Conservation (phyloP, 2,329 filamentous ascomycete genomes). For the Pyrenophora graminea region DNA sequence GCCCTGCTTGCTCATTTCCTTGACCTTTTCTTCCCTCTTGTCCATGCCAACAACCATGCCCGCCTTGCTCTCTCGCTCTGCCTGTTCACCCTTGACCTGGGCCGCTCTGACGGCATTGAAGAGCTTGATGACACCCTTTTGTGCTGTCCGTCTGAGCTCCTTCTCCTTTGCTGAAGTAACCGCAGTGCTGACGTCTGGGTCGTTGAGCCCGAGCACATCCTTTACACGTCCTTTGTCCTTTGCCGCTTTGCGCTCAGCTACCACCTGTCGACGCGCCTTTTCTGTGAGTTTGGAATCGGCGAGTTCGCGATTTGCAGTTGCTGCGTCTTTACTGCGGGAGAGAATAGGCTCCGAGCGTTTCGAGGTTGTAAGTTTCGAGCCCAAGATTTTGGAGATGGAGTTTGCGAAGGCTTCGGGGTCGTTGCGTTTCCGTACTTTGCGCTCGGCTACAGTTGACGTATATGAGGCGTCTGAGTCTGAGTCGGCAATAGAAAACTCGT, state of each 20-base stretch:
- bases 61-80: conserved; percentile 69
- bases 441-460: conserved; percentile 33
- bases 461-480: conserved; percentile 44
- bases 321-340: conserved; percentile 75
- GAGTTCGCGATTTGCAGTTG: conserved; percentile 71
- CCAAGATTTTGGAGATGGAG: conserved; percentile 89
- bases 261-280: conserved; percentile 77
- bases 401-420: conserved; percentile 90
- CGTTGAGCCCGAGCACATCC: conserved; percentile 74
- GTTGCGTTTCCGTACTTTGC: conserved; percentile 78
- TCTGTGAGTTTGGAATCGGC: conserved; percentile 78
- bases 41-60: conserved; percentile 78
- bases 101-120: conserved; percentile 95
- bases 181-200: conserved; percentile 54
- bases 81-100: conserved; percentile 84
- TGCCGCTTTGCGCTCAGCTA: conserved; percentile 77
- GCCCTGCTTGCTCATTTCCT: conserved; percentile 95
- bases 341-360: conserved; percentile 91
- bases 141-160: conserved; percentile 81
- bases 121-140: conserved; percentile 90
- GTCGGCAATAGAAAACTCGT: conserved; percentile 41
- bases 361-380: conserved; percentile 80
- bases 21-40: conserved; percentile 82
- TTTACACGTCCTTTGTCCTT: conserved; percentile 85
- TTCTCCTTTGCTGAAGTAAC: conserved; percentile 72